Conservation (phyloP, 306 rosid species). For the Luffa acutangula region DNA sequence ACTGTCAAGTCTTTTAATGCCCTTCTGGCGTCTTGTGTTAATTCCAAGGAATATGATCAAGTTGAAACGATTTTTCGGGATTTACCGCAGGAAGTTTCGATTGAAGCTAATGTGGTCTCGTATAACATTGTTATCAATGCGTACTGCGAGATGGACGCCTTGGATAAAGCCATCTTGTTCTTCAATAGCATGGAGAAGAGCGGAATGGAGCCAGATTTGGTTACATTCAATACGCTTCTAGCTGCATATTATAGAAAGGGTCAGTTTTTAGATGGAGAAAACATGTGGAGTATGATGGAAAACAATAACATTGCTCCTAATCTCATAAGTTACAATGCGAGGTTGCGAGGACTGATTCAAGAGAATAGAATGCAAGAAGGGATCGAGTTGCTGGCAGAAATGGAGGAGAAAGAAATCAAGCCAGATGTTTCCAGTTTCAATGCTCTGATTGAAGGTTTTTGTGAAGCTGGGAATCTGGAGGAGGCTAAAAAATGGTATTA, state of each 20-base stretch:
- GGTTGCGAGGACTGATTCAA: constrained; percentile 22
- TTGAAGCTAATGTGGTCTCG: constrained; percentile 17
- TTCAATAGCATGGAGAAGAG: constrained; percentile 19
- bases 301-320: constrained; percentile 20
- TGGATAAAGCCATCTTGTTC: constrained; percentile 22
- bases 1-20: constrained; percentile 25
- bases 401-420: constrained; percentile 23
- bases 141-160: constrained; percentile 17
- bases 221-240: constrained; percentile 30
- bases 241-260: constrained; percentile 18
- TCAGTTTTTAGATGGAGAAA: constrained; percentile 25
- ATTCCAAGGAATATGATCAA: constrained; percentile 20
- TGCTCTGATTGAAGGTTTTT: constrained; percentile 23
- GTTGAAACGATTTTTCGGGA: constrained; percentile 24
- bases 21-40: constrained; percentile 22
- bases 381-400: constrained; percentile 20
- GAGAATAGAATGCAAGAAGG: constrained; percentile 13
- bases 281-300: constrained; percentile 27
- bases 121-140: constrained; percentile 32
- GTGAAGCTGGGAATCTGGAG: constrained; percentile 19
- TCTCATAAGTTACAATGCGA: constrained; percentile 20
- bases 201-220: constrained; percentile 22
- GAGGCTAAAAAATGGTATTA: constrained; percentile 35
- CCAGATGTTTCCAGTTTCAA: constrained; percentile 23
- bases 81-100: constrained; percentile 9